These are phyloP conservation scores for Sambucus nigra DNA, from an alignment of 129 eudicot genomes.

Conservation along the genomic window DNA sequence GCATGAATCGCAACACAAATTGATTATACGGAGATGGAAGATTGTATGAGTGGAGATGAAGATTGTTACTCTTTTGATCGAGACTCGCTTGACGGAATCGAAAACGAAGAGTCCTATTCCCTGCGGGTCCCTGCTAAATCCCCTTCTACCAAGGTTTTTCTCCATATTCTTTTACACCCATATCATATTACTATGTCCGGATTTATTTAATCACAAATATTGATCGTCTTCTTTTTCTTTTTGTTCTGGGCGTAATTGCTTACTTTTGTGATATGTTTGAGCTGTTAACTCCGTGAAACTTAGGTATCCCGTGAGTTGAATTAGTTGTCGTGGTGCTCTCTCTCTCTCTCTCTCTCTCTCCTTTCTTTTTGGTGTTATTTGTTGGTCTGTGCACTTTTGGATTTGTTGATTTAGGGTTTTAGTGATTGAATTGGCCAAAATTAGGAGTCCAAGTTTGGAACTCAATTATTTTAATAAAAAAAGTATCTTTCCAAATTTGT, in stretches of 20 bases:
- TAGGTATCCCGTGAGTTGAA: neutral
- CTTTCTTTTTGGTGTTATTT: neutral
- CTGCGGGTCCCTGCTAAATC: slow-evolving; percentile 22
- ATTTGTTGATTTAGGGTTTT: neutral
- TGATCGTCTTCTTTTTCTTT: neutral
- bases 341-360: too few relatives aligned
- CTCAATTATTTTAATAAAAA: too few relatives aligned
- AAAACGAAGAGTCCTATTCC: slow-evolving; percentile 31
- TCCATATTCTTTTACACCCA: neutral
- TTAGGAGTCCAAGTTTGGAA: too few relatives aligned
- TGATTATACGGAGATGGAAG: slow-evolving; percentile 19
- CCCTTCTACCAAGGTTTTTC: slow-evolving; percentile 22
- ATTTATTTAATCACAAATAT: neutral
- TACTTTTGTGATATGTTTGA: neutral
- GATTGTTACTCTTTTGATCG: slow-evolving; percentile 15
- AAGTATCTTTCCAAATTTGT: too few relatives aligned
- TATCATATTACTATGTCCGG: neutral
- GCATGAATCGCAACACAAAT: neutral
- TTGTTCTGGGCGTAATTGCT: too few relatives aligned
- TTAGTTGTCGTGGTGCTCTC: neutral
- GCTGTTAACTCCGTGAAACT: neutral
- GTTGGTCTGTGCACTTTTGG: neutral
- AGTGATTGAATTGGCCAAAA: too few relatives aligned
- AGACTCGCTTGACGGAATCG: slow-evolving; percentile 28
- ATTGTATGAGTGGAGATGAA: slow-evolving; percentile 29